Base-by-base conservation (phyloP, 371 early-diverging fungal species). In the Mucor indicus region DNA sequence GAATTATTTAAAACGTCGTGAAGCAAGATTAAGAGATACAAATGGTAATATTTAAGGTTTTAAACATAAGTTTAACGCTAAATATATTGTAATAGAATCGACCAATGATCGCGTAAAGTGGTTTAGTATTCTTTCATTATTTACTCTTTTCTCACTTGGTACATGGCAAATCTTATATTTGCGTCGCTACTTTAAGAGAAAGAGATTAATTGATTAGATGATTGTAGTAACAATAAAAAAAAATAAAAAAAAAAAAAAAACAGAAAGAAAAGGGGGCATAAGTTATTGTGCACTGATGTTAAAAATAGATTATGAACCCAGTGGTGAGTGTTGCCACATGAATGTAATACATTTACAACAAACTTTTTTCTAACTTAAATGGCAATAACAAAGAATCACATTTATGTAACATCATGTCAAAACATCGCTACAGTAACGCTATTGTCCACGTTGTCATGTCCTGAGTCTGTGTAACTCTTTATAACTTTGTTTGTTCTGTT, bases 131-230 rank as follows among this genome's bases (percentile, higher is more conserved):
- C 38, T 91, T 27, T 79, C 89, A 3, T 77, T 93, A 45, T 55
- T 80, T 25, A 75, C 84, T 17, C 61, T 93, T 25, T 52, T 91
- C 42, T 60, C 67, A 15, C 70, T 87, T 29, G 92, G 87, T 21
- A 74, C 76, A 13, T 92, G 89, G 84, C 93, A 94, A 70, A 76
- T 94, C 38, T 64, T 81, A 19, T 93, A 92, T 60, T 71, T 93
- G 50, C 75, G 87, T 52, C 78, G 78, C 27, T 93, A 89, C 80
- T 92, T 92, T 83, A 80, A 86, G 62, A 78, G 83, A 67, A 93
- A 93, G 89, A 88, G 86, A 72, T 80, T 90, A 25, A 87, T 90
- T 36, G 88, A 77, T 52, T 80, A 75, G 52, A 47, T 11, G 21
- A 38, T 29, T 29, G 6, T 6, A 8, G 12, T 12, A 6, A 29